Percentiles rank a stretch among this genome's conserved stretches.
phyloP scores from a whole-genome alignment of 192 early-diverging fungal genomes.

The Backusella tarrabulga region DNA sequence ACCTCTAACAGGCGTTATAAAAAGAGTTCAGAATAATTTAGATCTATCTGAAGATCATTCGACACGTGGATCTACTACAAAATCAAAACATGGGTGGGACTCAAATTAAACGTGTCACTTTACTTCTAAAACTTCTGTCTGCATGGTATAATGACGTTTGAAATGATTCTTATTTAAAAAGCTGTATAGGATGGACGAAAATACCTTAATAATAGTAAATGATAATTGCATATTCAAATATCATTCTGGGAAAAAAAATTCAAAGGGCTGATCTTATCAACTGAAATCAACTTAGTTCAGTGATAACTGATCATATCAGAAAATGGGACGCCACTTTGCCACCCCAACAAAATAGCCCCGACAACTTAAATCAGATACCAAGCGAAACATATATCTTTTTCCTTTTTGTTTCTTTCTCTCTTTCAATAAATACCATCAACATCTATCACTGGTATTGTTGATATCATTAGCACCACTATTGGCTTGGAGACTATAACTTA shows the following conservation, averaged over 20 bases:
- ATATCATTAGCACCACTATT: neutral
- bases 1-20: neutral
- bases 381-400: neutral
- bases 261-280: neutral
- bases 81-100: conserved; percentile 1
- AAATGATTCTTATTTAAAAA: neutral
- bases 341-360: neutral
- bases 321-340: neutral
- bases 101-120: neutral
- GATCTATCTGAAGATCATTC: neutral
- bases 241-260: neutral
- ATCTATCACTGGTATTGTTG: neutral
- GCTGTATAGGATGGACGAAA: neutral
- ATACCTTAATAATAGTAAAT: neutral
- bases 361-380: neutral
- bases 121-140: neutral
- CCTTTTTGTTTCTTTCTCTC: neutral
- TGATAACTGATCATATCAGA: neutral
- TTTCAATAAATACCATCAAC: neutral
- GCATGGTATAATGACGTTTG: neutral
- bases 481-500: neutral
- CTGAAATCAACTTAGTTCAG: neutral
- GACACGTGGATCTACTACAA: neutral
- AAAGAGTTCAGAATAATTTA: neutral
- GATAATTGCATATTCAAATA: neutral